These are phyloP conservation scores for Cercospora citrullina DNA, from an alignment of 2,329 filamentous ascomycete genomes.

Conservation along the genomic window DNA sequence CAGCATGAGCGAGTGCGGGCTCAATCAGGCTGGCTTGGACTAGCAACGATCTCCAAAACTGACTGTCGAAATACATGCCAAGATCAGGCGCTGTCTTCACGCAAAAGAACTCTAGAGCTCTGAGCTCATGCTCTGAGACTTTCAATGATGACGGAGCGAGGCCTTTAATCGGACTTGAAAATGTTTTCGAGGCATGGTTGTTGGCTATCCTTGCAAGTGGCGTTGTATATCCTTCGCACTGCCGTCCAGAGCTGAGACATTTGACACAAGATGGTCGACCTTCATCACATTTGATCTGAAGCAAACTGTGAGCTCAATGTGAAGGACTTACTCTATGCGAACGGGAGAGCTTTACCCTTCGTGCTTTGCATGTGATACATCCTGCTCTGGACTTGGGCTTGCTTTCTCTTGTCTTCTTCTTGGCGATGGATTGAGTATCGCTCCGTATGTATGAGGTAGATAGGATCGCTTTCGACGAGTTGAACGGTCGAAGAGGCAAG, in stretches of 20 bases:
- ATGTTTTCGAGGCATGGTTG: not conserved
- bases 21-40: not conserved
- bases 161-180: not conserved
- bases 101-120: slow-evolving; percentile 3
- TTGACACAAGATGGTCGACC: not conserved
- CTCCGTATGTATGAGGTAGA: not conserved
- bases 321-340: not conserved
- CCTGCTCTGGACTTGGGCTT: not conserved
- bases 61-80: not conserved
- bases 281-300: not conserved
- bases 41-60: not conserved
- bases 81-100: slow-evolving; percentile 6
- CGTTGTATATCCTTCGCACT: not conserved
- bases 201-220: not conserved
- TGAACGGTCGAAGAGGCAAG: not conserved
- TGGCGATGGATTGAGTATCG: not conserved
- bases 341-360: not conserved
- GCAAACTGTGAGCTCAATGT: not conserved
- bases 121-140: not conserved
- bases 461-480: not conserved
- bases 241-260: not conserved
- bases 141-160: not conserved
- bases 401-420: not conserved
- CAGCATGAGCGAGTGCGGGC: not conserved
- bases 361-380: not conserved